A percentile compares a stretch with the other conserved stretches of the same genome.
Evolutionary conservation across 2,329 filamentous ascomycete genomes (phyloP).

Genomic region (Didymella arachidicola): DNA sequence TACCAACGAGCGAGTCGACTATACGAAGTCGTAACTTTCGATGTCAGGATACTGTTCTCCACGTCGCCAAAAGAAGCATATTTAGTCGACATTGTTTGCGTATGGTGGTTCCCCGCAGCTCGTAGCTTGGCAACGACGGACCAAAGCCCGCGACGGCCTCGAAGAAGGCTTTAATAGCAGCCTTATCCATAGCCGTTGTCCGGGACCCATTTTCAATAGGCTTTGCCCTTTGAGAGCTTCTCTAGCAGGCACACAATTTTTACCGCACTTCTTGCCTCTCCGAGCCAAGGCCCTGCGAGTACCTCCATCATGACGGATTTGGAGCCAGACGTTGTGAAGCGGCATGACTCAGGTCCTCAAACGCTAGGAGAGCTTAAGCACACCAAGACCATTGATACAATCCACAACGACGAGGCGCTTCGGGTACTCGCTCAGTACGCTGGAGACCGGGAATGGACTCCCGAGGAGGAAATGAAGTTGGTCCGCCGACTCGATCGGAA

Average conservation of each 20-base stretch:
- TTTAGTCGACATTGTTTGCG: constrained; percentile 6
- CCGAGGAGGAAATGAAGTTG: constrained; percentile 50
- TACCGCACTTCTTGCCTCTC: too few species aligned
- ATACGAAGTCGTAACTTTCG: constrained; percentile 4
- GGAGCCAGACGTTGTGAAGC: constrained; percentile 1
- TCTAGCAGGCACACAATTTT: not conserved
- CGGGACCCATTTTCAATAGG: not conserved
- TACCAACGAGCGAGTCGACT: not conserved
- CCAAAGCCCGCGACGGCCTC: not conserved
- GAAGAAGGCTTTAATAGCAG: not conserved
- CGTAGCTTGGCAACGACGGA: constrained; percentile 8
- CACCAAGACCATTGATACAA: constrained; percentile 25
- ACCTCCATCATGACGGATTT: not conserved
- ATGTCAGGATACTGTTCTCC: constrained; percentile 5
- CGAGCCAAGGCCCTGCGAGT: not conserved
- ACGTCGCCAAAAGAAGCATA: constrained; percentile 10
- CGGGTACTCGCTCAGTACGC: constrained; percentile 41
- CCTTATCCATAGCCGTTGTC: not conserved
- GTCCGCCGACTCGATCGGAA: constrained; percentile 36
- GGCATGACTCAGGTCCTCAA: constrained; percentile 5
- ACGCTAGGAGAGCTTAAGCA: constrained; percentile 7
- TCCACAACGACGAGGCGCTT: constrained; percentile 32
- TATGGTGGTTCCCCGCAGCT: constrained; percentile 9
- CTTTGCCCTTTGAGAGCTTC: not conserved
- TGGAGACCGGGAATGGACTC: constrained; percentile 55